Conservation (phyloP, 2,329 filamentous ascomycete genomes). For the Eutypa lata region DNA sequence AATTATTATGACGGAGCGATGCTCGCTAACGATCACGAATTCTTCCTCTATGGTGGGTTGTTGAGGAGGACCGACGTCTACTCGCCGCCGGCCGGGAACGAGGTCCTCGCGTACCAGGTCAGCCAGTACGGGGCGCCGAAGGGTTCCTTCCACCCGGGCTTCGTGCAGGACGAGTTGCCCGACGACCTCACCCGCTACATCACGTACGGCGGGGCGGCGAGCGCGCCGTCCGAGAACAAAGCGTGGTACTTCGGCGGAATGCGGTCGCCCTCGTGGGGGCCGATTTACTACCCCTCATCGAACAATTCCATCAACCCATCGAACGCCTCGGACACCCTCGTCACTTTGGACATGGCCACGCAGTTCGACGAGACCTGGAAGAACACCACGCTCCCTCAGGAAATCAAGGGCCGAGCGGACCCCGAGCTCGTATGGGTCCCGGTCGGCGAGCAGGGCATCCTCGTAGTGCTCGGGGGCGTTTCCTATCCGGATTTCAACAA, state of each 20-base stretch:
- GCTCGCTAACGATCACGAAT: slow-evolving; percentile 61
- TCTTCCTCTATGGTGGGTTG: slow-evolving; percentile 63
- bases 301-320: slow-evolving; percentile 36
- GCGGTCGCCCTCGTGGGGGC: slow-evolving; percentile 46
- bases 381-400: slow-evolving; percentile 64
- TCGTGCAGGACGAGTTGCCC: slow-evolving; percentile 38
- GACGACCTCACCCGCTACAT: slow-evolving; percentile 56
- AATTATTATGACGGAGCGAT: slow-evolving; percentile 62
- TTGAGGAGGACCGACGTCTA: slow-evolving; percentile 32
- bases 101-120: slow-evolving; percentile 48
- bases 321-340: slow-evolving; percentile 53
- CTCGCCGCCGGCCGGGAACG: slow-evolving; percentile 37
- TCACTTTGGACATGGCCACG: slow-evolving; percentile 57
- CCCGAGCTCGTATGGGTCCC: slow-evolving; percentile 73
- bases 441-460: slow-evolving; percentile 70
- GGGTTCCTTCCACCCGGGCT: slow-evolving; percentile 40
- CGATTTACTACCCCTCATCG: slow-evolving; percentile 38
- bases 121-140: slow-evolving; percentile 49
- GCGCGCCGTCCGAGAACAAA: slow-evolving; percentile 65
- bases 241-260: slow-evolving; percentile 71
- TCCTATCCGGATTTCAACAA: slow-evolving; percentile 52
- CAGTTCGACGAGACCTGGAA: slow-evolving; percentile 52
- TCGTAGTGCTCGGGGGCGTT: slow-evolving; percentile 76
- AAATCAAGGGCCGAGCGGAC: slow-evolving; percentile 55
- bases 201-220: slow-evolving; percentile 61